Evolutionary conservation across 164 flowering plant genomes (phyloP).

Genomic region (Chimonanthus praecox): DNA sequence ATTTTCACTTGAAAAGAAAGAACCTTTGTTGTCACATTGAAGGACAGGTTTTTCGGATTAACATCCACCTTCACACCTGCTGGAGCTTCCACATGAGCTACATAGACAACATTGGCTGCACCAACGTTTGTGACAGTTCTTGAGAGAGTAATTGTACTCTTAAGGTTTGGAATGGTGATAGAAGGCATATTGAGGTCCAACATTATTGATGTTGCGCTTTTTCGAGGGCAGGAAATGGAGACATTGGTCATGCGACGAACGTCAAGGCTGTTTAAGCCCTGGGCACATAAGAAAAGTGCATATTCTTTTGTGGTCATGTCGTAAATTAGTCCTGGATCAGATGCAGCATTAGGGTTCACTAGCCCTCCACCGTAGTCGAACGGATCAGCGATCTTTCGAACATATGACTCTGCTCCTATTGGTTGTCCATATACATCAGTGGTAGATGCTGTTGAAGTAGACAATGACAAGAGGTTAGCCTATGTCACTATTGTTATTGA

Average conservation of each 20-base stretch:
- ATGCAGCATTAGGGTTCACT: conserved; percentile 30
- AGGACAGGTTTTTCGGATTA: conserved; percentile 28
- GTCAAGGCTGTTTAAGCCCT: conserved; percentile 15
- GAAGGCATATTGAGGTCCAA: conserved; percentile 44
- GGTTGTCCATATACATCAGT: conserved; percentile 7
- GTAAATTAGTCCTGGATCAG: conserved; percentile 39
- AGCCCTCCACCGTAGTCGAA: conserved; percentile 40
- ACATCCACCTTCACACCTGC: conserved; percentile 31
- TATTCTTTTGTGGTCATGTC: conserved; percentile 21
- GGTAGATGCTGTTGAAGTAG: conserved; percentile 8
- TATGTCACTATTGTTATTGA: no score
- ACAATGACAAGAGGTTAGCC: neutral
- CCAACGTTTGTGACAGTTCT: no score
- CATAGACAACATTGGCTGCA: no score
- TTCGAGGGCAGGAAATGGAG: neutral
- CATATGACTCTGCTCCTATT: conserved; percentile 22
- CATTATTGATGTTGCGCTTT: neutral
- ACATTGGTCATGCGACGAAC: neutral
- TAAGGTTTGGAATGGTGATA: conserved; percentile 40
- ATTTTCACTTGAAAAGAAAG: neutral
- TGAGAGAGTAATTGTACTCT: conserved; percentile 14
- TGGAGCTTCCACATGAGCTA: conserved; percentile 5
- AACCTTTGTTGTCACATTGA: neutral
- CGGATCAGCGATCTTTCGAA: conserved; percentile 27
- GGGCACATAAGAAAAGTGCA: conserved; percentile 26